These are phyloP conservation scores for Wickerhamiella alocasiicola DNA, from an alignment of 805 yeast genomes.

Conservation along the genomic window DNA sequence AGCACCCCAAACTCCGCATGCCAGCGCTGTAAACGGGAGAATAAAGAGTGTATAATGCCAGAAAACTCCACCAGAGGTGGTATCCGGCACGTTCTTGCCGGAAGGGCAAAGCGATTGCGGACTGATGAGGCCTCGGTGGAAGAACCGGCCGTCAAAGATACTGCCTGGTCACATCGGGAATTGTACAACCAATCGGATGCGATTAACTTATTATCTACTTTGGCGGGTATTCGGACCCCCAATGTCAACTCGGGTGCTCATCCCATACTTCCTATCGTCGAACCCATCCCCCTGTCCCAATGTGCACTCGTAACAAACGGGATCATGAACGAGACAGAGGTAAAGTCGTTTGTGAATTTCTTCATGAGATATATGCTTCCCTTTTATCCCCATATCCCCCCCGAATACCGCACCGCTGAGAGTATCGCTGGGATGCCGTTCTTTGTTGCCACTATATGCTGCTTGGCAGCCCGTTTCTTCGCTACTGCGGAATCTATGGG, in stretches of 20 bases:
- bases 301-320: conserved; percentile 31
- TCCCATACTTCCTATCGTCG: too few species aligned
- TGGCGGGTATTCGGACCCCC: too few species aligned
- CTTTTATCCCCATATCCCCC: conserved; percentile 77
- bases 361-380: conserved; percentile 79
- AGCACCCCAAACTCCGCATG: conserved; percentile 73
- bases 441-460: conserved; percentile 30
- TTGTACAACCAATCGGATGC: too few species aligned
- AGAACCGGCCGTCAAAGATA: too few species aligned
- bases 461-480: background rate
- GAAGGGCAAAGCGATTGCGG: conserved; percentile 24
- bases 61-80: conserved; percentile 43
- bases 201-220: too few species aligned
- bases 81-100: conserved; percentile 28
- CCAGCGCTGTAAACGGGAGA: conserved; percentile 69
- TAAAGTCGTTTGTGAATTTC: conserved; percentile 22
- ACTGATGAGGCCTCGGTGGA: too few species aligned
- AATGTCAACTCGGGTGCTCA: too few species aligned
- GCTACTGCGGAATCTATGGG: background rate
- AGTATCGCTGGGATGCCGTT: conserved; percentile 69
- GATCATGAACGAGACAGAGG: conserved; percentile 41
- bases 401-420: conserved; percentile 52
- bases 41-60: conserved; percentile 67
- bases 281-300: background rate
- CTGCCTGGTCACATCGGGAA: too few species aligned